Base-by-base conservation (phyloP, 768 basidiomycete genomes). In the Lactarius deliciosus region DNA sequence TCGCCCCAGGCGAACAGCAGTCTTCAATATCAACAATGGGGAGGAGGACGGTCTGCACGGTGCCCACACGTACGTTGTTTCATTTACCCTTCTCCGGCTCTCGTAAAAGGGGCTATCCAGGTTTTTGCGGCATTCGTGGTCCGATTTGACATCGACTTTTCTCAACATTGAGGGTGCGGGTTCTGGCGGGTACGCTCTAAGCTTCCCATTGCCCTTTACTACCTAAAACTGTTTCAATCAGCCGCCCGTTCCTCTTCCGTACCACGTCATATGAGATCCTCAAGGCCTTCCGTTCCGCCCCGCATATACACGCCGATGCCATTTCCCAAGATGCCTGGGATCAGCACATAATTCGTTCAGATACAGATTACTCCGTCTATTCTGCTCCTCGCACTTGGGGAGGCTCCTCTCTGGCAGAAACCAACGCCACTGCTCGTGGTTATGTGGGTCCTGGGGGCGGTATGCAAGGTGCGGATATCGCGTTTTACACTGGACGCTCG, bases 21-120 rank as follows among this genome's bases (percentile, higher is more conserved):
- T 94, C 4, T 92, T 94, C 79, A 91, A 93, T 71, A 83, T 92
- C 74, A 94, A 94, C 74, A 93, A 94, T 67, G 92, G 88, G 1
- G 92, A 94, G 73, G 92, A 94, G 71, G 86, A 91, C 73, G 83
- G 86, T 40, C 74, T 93, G 69, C 82, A 88, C 66, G 92, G 92
- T 28, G 88, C 91, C 9, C 86, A 86, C 72, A 79, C 81, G 83
- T 91, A 74, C 69, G 79, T 75, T 59, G 60, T 63, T 63, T 15
- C 55, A 25, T 63, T 18, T 74, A 20, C 9, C 28, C 0, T 8
- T 28, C 25, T 30, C 22, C 3, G 9, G 11, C 36, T 38, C 34
- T 38, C 47, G 58, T 38, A 28, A 15, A 32, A 43, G 41, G 54
- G 25, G 62, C 63, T 40, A 38, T 69, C 30, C 45, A 90, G 88